These are phyloP conservation scores for Pichia pseudocactophila DNA, from an alignment of 805 yeast species.

Conservation along the genomic window DNA sequence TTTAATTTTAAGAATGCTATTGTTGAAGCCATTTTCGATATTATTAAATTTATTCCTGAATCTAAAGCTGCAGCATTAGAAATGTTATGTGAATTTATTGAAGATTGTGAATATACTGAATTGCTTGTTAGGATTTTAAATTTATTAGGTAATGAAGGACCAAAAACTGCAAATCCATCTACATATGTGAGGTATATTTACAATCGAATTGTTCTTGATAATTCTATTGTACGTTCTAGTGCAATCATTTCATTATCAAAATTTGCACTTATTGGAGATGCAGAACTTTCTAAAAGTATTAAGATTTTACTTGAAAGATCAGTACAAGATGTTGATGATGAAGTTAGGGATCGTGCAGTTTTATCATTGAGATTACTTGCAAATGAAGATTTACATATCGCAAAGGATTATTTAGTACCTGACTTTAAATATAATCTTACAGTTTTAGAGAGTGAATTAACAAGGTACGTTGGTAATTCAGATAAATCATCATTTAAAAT, in stretches of 20 bases:
- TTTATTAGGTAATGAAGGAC: slow-evolving; percentile 90
- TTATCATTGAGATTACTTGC: slow-evolving; percentile 64
- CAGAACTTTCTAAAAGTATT: slow-evolving; percentile 57
- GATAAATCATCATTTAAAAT: slow-evolving; percentile 38
- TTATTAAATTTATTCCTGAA: slow-evolving; percentile 77
- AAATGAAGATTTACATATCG: slow-evolving; percentile 29
- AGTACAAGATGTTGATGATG: slow-evolving; percentile 85
- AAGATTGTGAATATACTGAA: slow-evolving; percentile 95
- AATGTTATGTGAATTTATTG: slow-evolving; percentile 91
- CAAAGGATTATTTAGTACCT: slow-evolving; percentile 53
- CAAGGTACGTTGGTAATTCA: slow-evolving; percentile 50
- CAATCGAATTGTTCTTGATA: slow-evolving; percentile 93
- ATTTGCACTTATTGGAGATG: slow-evolving; percentile 74
- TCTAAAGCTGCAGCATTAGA: slow-evolving; percentile 78
- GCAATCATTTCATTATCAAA: slow-evolving; percentile 90
- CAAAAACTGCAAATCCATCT: slow-evolving; percentile 76
- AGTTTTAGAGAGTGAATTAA: slow-evolving; percentile 69
- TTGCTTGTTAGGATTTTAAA: slow-evolving; percentile 88
- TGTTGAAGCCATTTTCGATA: slow-evolving; percentile 87
- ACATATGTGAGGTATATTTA: slow-evolving; percentile 91
- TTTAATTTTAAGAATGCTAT: slow-evolving; percentile 76
- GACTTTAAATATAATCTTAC: slow-evolving; percentile 63
- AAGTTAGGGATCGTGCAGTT: slow-evolving; percentile 96
- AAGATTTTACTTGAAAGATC: slow-evolving; percentile 72
- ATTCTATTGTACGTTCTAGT: slow-evolving; percentile 89